Evolutionary conservation across 176 grass and related monocot species (phyloP), one percentile per base, ranked within the genome.

Genomic region (Coix lacrymajobi): DNA sequence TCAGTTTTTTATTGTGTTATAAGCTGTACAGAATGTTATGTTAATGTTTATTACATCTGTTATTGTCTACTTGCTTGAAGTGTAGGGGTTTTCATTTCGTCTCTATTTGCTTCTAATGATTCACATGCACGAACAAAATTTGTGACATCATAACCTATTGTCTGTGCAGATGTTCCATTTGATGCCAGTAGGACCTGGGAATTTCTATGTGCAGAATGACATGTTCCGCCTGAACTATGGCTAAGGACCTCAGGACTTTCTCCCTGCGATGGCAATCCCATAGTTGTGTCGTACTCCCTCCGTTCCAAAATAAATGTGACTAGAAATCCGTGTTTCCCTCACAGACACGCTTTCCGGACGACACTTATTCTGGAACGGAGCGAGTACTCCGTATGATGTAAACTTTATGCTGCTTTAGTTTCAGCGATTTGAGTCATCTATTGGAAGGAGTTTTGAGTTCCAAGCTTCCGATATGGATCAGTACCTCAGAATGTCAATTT

Each of bases 141-240:
- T 8, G 3, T 89, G 17, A 71, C 49, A 67, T 69, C 46, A 16
- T 8, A 46, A 45, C 28, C 8, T 68, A 48, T 5, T 81, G 20
- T 7, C 65, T 79, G 1, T 78, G 78, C 79, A 92, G 90, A 89
- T 84, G 87, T 92, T 92, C 83, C 83, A 92, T 24, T 72, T 92
- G 79, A 86, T 92, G 87, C 90, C 87, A 57, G 15, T 30, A n/a
- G 79, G 69, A 79, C 83, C 84, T 39, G 82, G 66, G 79, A 87
- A 85, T 74, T 92, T 89, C 75, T 89, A 89, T 8, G 87, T 92
- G 90, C 83, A 68, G 73, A 92, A 92, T 8, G 87, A 92, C 74
- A 89, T 92, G 75, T 92, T 89, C 75, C 90, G 87, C 66, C 83
- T 92, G 61, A 92, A 92, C 66, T 92, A 92, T 31, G 90, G 79